phyloP scores from a whole-genome alignment of 176 grass and related monocot species.

The Hordeum marinum region DNA sequence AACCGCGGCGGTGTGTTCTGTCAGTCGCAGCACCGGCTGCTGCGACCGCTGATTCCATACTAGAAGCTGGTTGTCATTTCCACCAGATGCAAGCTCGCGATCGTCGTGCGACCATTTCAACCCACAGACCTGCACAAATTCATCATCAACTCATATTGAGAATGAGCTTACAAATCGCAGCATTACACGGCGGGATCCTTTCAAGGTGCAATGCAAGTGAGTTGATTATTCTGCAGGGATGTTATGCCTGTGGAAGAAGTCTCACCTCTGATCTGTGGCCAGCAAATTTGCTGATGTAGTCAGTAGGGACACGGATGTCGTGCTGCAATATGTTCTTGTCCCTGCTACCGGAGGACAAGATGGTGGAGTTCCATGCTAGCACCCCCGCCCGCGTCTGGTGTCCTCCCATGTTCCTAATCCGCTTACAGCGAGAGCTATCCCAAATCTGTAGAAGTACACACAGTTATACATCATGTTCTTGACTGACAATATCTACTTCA shows the following conservation, averaged over 20 bases:
- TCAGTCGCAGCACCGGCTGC: constrained; percentile 63
- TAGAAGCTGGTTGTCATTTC: constrained; percentile 94
- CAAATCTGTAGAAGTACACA: constrained; percentile 56
- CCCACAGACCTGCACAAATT: constrained; percentile 71
- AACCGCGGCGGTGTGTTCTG: constrained; percentile 89
- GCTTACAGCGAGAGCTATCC: constrained; percentile 86
- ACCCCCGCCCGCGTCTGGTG: constrained; percentile 82
- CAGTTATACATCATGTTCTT: background rate
- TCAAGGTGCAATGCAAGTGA: background rate
- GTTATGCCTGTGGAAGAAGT: background rate
- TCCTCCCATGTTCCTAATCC: constrained; percentile 80
- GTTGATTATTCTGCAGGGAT: constrained; percentile 6
- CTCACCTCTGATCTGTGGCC: constrained; percentile 95
- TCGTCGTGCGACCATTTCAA: constrained; percentile 97
- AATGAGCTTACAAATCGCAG: background rate
- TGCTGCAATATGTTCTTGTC: constrained; percentile 95
- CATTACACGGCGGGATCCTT: background rate
- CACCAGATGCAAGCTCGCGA: constrained; percentile 94
- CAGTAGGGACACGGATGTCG: constrained; percentile 67
- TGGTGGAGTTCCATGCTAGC: constrained; percentile 80
- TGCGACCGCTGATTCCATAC: constrained; percentile 97
- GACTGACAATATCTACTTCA: background rate
- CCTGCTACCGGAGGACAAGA: constrained; percentile 92
- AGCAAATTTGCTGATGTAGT: constrained; percentile 71
- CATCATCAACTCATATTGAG: background rate